Conservation (phyloP, 129 eudicot species). For the Helianthus tuberosus region DNA sequence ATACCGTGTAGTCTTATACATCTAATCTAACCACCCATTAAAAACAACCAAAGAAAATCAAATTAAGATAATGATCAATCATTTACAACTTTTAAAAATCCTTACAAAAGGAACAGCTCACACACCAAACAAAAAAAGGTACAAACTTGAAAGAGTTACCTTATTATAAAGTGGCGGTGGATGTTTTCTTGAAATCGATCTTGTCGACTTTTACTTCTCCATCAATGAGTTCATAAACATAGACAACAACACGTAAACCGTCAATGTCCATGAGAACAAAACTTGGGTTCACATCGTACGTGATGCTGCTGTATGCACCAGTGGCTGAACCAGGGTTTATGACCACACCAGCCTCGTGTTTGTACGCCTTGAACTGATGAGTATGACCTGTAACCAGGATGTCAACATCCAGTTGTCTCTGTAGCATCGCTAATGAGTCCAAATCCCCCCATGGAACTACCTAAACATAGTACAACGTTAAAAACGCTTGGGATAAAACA, state of each 20-base stretch:
- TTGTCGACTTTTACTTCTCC: slow-evolving; percentile 99
- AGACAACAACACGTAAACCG: slow-evolving; percentile 93
- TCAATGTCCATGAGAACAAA: slow-evolving; percentile 99
- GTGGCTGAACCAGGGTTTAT: slow-evolving; percentile 99
- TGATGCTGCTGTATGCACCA: slow-evolving; percentile 96
- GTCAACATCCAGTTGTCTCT: slow-evolving; percentile 96
- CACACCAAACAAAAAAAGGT: slow-evolving; percentile 21
- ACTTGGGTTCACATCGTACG: slow-evolving; percentile 96
- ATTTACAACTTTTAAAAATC: slow-evolving; percentile 20
- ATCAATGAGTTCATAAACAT: slow-evolving; percentile 96
- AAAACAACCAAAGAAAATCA: slow-evolving; percentile 25
- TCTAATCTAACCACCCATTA: slow-evolving; percentile 4
- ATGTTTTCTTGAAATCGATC: slow-evolving; percentile 94
- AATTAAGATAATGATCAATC: slow-evolving; percentile 11
- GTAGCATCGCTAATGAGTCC: slow-evolving; percentile 98
- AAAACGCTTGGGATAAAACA: background rate
- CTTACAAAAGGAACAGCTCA: slow-evolving; percentile 25
- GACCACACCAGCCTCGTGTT: slow-evolving; percentile 98
- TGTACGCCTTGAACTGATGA: slow-evolving; percentile 97
- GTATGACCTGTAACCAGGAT: slow-evolving; percentile 96
- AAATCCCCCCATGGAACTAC: slow-evolving; percentile 99
- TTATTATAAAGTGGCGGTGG: slow-evolving; percentile 47
- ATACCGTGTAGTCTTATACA: too few relatives aligned
- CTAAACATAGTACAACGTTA: slow-evolving; percentile 28
- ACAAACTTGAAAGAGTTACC: background rate